Base-by-base conservation (phyloP, 106 monocot species). In the Dendrobium chrysotoxum region DNA sequence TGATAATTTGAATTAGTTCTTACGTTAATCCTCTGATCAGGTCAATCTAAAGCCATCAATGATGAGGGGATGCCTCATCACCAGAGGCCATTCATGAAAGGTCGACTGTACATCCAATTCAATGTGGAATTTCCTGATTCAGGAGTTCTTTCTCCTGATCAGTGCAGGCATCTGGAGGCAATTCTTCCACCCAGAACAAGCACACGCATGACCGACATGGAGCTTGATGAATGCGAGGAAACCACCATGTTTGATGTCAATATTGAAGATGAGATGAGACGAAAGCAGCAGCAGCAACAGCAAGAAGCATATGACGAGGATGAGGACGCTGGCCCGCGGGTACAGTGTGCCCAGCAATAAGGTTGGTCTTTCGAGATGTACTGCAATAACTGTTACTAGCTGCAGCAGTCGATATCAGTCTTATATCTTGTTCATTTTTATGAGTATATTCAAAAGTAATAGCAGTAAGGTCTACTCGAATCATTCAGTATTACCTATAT, bases 221-320 rank as follows among this genome's bases (percentile, higher is more conserved):
- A 90, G 45, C 67, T 90, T 25, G 89, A 92, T 79, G 86, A 86
- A 64, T 92, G 89, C 61, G 92, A 92, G 54, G 89, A 89, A 54
- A 89, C 87, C 30, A 87, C 84, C 30, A 28, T 92, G 53, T 54
- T 80, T 68, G 89, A 90, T 76, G 86, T 92, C 30, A 86, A 90
- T 73, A 86, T 88, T 12, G 88, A 92, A 61, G 89, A 88, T 21
- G 92, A 90, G 73, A 88, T 86, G 83, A 85, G 85, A 61, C 78
- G 88, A 28, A 86, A 77, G 77, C 80, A 80, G 53, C 80, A 80
- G 6, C 80, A 81, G 55, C 83, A 79, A 26, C 86, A 89, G 28
- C 83, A 89, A 45, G 89, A 88, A 76, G 86, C 89, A 7, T 89
- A 92, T 42, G 88, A 89, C 10, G 88, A 92, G 77, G 89, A 92